Percentiles rank a stretch among this genome's conserved stretches.
These are phyloP conservation scores for Solanum hybrid DNA, from an alignment of 305 asterid species.

Conservation along the genomic window DNA sequence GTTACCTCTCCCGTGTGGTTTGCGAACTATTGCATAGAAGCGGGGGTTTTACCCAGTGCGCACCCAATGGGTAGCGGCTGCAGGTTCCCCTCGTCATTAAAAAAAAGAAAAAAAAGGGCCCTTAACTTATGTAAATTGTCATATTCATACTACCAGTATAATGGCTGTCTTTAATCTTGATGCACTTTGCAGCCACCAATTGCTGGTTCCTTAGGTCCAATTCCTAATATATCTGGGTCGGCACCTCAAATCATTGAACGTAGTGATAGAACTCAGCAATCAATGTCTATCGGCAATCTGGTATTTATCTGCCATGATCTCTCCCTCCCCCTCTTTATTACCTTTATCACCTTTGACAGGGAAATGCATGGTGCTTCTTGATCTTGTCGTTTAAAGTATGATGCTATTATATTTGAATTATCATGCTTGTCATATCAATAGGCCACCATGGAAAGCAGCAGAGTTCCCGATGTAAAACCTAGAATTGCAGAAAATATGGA, in stretches of 20 bases:
- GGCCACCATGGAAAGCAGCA: slow-evolving; percentile 78
- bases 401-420: not conserved
- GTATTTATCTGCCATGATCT: slow-evolving; percentile 16
- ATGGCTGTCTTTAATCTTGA: not conserved
- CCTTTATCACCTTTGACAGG: not conserved
- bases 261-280: slow-evolving; percentile 59
- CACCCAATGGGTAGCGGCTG: not conserved
- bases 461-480: slow-evolving; percentile 80
- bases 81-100: not conserved
- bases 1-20: not conserved
- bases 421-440: slow-evolving; percentile 18
- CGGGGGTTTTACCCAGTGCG: not conserved
- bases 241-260: slow-evolving; percentile 62
- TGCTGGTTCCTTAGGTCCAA: slow-evolving; percentile 62
- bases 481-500: slow-evolving; percentile 59
- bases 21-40: not conserved
- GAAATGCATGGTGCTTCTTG: not conserved
- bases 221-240: slow-evolving; percentile 52
- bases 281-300: slow-evolving; percentile 76
- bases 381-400: slow-evolving; percentile 4
- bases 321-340: not conserved
- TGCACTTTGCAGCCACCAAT: slow-evolving; percentile 50
- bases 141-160: not conserved
- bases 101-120: not conserved
- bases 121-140: not conserved